A percentile compares a stretch with the other conserved stretches of the same genome.
Evolutionary conservation across 768 basidiomycete genomes (phyloP).

Genomic region (Lactarius akahatsu): DNA sequence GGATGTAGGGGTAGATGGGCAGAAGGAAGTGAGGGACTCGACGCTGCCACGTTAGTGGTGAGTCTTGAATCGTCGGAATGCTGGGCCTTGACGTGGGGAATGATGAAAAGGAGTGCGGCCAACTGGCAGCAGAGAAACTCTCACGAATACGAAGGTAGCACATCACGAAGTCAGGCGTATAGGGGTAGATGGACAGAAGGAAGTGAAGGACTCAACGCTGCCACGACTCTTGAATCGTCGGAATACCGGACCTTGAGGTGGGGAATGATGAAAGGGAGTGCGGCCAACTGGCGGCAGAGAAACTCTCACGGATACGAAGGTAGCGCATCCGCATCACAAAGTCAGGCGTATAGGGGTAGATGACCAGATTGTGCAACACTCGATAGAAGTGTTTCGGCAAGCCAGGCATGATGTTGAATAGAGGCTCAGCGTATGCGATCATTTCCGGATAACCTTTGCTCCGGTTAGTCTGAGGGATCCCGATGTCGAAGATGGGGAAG

Average conservation of each 20-base stretch:
- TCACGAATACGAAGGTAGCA: constrained; percentile 67
- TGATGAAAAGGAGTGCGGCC: too few relatives aligned
- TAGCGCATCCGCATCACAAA: constrained; percentile 68
- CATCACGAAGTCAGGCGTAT: constrained; percentile 77
- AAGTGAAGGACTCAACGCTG: too few relatives aligned
- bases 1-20: too few relatives aligned
- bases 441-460: constrained; percentile 37
- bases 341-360: constrained; percentile 80
- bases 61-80: too few relatives aligned
- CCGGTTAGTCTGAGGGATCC: constrained; percentile 58
- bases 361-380: constrained; percentile 81
- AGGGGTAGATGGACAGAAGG: constrained; percentile 74
- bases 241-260: constrained; percentile 18
- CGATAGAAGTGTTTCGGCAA: constrained; percentile 85
- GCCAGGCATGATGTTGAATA: constrained; percentile 69
- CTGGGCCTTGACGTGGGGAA: constrained; percentile 33
- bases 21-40: too few relatives aligned
- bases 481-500: constrained; percentile 56
- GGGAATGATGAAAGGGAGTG: constrained; percentile 31
- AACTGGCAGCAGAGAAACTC: too few relatives aligned
- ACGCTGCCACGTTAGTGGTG: too few relatives aligned
- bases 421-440: constrained; percentile 41
- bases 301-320: constrained; percentile 48
- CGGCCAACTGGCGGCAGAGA: too few relatives aligned
- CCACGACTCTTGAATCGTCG: too few relatives aligned